These are phyloP conservation scores for Candida anglica DNA, from an alignment of 805 yeast species.

Conservation along the genomic window DNA sequence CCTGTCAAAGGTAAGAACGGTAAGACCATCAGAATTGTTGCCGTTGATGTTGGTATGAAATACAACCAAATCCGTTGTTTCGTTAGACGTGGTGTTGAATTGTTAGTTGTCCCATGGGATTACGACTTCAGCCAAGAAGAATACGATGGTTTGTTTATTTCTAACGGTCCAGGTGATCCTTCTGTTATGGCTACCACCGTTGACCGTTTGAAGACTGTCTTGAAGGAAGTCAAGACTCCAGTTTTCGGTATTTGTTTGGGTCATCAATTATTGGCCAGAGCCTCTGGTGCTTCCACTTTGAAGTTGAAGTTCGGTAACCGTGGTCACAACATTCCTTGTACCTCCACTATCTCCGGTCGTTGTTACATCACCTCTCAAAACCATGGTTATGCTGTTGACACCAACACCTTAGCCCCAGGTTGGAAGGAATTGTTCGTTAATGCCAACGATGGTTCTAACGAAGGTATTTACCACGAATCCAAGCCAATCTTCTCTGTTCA, in stretches of 20 bases:
- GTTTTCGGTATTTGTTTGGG: conserved; percentile 98
- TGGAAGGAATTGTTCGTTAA: conserved; percentile 96
- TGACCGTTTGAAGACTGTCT: conserved; percentile 50
- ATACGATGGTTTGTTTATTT: conserved; percentile 92
- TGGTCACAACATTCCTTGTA: conserved; percentile 97
- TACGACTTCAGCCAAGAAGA: conserved; percentile 76
- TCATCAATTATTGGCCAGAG: conserved; percentile 93
- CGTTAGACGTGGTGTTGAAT: conserved; percentile 92
- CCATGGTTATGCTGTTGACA: conserved; percentile 97
- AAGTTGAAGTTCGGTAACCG: conserved; percentile 98
- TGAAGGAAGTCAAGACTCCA: conserved; percentile 73
- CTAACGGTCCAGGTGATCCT: conserved; percentile 99
- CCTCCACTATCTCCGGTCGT: conserved; percentile 84
- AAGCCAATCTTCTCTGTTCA: conserved; percentile 96
- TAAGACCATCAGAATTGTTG: conserved; percentile 74
- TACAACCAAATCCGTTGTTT: conserved; percentile 97
- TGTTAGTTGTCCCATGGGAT: conserved; percentile 94
- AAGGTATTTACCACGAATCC: conserved; percentile 89
- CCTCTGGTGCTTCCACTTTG: conserved; percentile 88
- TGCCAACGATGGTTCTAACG: conserved; percentile 96
- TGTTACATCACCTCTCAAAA: conserved; percentile 99
- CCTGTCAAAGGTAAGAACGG: conserved; percentile 62
- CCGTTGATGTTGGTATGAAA: conserved; percentile 97
- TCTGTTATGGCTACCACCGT: conserved; percentile 72
- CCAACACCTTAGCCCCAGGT: conserved; percentile 62